A percentile compares a stretch with the other conserved stretches of the same genome.
phyloP scores from a whole-genome alignment of 495 filamentous ascomycete species.

The Penicillium crystallinum region DNA sequence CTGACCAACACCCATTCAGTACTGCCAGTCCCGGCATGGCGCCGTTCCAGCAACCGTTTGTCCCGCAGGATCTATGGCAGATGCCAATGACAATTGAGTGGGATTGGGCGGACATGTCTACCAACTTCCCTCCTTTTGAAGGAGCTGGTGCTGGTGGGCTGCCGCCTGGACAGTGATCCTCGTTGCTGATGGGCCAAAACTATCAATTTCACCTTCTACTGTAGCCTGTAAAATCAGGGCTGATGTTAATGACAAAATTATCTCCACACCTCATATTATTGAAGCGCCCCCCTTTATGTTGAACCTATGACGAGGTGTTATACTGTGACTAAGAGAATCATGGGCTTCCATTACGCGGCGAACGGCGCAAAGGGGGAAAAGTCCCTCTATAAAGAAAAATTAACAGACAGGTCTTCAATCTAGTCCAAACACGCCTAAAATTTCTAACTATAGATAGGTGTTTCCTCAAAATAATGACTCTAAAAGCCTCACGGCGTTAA shows the following conservation, averaged over 20 bases:
- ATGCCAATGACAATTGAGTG: slow-evolving; percentile 96
- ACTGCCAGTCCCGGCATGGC: slow-evolving; percentile 37
- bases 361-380: slow-evolving; percentile 5
- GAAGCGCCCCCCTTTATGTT: neutral
- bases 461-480: too few species aligned
- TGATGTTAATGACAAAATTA: neutral
- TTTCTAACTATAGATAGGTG: too few species aligned
- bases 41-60: slow-evolving; percentile 81
- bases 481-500: neutral
- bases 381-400: neutral
- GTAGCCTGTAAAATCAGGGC: neutral
- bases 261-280: slow-evolving; percentile 12
- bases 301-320: neutral
- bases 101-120: slow-evolving; percentile 89
- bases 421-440: neutral
- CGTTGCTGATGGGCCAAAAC: slow-evolving; percentile 5
- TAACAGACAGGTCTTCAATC: slow-evolving; percentile 1
- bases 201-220: neutral
- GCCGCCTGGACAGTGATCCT: slow-evolving; percentile 19
- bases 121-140: slow-evolving; percentile 45
- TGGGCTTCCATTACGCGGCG: slow-evolving; percentile 3
- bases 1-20: slow-evolving; percentile 38
- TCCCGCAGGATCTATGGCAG: slow-evolving; percentile 95
- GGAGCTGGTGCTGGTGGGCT: slow-evolving; percentile 19
- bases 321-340: neutral